phyloP scores from a whole-genome alignment of 169 alveolate species.

The Plasmodium malariae region DNA sequence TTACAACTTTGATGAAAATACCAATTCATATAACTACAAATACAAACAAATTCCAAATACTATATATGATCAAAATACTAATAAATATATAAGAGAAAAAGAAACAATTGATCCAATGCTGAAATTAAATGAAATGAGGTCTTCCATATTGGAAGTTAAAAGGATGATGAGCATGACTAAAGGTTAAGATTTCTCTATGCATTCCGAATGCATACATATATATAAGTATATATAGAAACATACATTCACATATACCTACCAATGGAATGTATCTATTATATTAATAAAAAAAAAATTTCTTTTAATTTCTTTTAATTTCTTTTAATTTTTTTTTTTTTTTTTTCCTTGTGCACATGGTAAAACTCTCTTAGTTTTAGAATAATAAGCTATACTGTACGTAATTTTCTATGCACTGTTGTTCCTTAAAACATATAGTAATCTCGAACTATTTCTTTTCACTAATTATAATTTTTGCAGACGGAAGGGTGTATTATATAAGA shows the following conservation, averaged over 20 bases:
- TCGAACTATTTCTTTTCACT: neutral
- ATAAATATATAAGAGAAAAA: slow-evolving; percentile 78
- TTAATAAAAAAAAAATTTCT: too few relatives aligned
- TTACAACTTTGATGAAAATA: slow-evolving; percentile 47
- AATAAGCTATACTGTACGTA: too few relatives aligned
- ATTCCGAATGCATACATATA: neutral
- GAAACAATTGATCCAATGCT: slow-evolving; percentile 84
- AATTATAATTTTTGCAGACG: slow-evolving; percentile 65
- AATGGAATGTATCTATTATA: too few relatives aligned
- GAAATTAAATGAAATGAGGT: slow-evolving; percentile 81
- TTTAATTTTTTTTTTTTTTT: too few relatives aligned
- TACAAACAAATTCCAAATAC: slow-evolving; percentile 75
- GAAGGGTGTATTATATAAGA: slow-evolving; percentile 85
- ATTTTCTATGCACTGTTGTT: too few relatives aligned
- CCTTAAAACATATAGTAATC: too few relatives aligned
- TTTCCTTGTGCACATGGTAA: too few relatives aligned
- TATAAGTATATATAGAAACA: neutral
- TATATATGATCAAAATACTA: slow-evolving; percentile 67
- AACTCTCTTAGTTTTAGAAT: too few relatives aligned
- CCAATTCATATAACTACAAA: slow-evolving; percentile 61
- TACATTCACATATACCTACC: neutral
- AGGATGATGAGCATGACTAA: slow-evolving; percentile 87
- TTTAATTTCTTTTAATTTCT: neutral
- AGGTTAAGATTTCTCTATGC: slow-evolving; percentile 40
- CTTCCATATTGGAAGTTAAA: slow-evolving; percentile 82